Evolutionary conservation across 768 basidiomycete species (phyloP).

Genomic region (Lepiota venenata): DNA sequence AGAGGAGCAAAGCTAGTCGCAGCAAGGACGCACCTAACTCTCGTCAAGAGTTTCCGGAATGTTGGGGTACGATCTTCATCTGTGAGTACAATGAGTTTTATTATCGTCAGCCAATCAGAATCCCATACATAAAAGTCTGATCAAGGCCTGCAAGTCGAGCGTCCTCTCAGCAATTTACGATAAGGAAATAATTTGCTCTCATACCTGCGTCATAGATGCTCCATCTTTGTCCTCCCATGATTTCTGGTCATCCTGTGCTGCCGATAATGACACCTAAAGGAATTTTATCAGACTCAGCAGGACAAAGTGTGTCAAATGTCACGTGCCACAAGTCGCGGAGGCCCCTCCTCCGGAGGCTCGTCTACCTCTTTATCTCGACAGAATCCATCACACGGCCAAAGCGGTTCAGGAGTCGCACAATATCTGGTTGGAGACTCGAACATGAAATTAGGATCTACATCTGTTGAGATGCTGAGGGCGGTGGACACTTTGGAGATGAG

Average conservation of each 20-base stretch:
- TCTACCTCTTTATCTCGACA: conserved; percentile 3
- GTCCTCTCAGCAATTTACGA: background rate
- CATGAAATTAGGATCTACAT: background rate
- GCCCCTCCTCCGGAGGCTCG: conserved; percentile 9
- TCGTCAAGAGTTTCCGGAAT: conserved; percentile 25
- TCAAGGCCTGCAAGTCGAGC: too few species aligned
- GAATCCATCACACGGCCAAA: conserved; percentile 21
- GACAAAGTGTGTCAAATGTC: background rate
- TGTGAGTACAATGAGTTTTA: conserved; percentile 8
- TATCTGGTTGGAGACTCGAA: conserved; percentile 17
- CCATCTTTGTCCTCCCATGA: conserved; percentile 35
- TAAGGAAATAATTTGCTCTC: background rate
- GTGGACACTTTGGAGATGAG: background rate
- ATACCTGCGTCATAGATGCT: conserved; percentile 34
- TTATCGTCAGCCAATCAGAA: background rate
- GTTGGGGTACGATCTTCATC: conserved; percentile 27
- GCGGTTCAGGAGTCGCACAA: conserved; percentile 27
- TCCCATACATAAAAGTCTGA: background rate
- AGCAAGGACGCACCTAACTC: conserved; percentile 24
- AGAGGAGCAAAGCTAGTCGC: background rate
- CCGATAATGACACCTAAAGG: conserved; percentile 31
- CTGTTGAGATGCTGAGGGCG: background rate
- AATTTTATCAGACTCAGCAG: background rate
- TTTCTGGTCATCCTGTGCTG: conserved; percentile 33
- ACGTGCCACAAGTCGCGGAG: conserved; percentile 27